Base-by-base conservation (phyloP, 2,329 filamentous ascomycete genomes). In the Alternaria triticimaculans region DNA sequence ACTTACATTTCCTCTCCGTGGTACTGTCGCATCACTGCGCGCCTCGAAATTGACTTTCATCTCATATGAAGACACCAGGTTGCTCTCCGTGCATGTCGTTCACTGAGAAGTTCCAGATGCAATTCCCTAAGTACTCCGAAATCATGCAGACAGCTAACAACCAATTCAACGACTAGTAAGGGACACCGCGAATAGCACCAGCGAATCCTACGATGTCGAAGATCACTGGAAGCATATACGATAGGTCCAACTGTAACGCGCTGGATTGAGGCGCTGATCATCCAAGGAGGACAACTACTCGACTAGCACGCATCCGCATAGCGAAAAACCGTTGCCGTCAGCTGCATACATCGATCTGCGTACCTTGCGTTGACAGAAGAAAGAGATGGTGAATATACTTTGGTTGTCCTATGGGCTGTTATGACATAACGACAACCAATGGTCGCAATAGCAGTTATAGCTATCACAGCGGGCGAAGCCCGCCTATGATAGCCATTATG, bases 291-390 rank as follows among this genome's bases (percentile, higher is more conserved):
- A 51, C 48, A 21, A 51, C 7, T 30, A 30, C 23, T 0, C 26
- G 6, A n/a, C n/a, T 9, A 9, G 6, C 25, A 9, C 5, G n/a
- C 18, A 28, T 37, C 48, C 9, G 2, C 0, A 15, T 30, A 0
- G 12, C 0, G 5, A 53, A 1, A 6, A n/a, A 2, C 12, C 49
- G 0, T 9, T 5, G 2, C 8, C 11, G 9, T 4, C 30, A 12
- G 20, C 2, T 2, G 30, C 12, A 41, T 25, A 53, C 49, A 25
- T 18, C 14, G 0, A 10, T 2, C 9, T 18, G 1, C 6, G 0
- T 23, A 18, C 4, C 14, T 3, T 0, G 6, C n/a, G 4, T 11
- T 1, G 8, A 9, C 1, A 0, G 6, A 12, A n/a, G 28, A 14
- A 41, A 41, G 14, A 53, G 20, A 53, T 9, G 15, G 28, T n/a